Base-by-base conservation (phyloP, 2,329 filamentous ascomycete genomes). In the Waltergamsia citrina region DNA sequence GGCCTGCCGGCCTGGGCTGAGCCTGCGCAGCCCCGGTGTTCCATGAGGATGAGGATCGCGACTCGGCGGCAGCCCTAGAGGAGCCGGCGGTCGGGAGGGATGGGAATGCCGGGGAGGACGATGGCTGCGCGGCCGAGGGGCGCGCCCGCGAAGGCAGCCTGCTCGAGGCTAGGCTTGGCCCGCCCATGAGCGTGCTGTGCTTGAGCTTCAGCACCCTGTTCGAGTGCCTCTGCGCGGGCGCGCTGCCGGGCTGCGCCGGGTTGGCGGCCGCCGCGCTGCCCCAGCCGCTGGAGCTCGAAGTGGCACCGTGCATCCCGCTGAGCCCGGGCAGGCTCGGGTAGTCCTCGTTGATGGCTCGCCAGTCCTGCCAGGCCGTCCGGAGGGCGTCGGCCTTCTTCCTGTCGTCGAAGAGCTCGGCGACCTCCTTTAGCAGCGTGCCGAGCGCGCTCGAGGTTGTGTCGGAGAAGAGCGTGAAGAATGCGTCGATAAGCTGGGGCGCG, bases 291-390 rank as follows among this genome's bases (percentile, higher is more conserved):
- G 60, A 70, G 7, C 67, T 60, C 0, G 70, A 71, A 0, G 71
- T 71, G 4, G 65, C 69, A 18, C 79, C 78, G 24, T 78, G 69
- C 57, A 81, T 74, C 33, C 81, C 81, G 35, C 74, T 72, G 1
- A 85, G 71, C 0, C 82, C 81, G 2, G 90, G 88, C 1, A 96
- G 65, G 2, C 84, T 85, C 1, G 90, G 90, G 46, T 95, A 96
- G 53, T 95, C 88, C 57, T 95, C 88, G 44, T 94, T 93, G 59
- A 94, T 92, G 24, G 87, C 87, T 30, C 85, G 85, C 85, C 90
- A 95, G 57, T 94, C 85, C 46, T 86, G 85, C 87, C 90, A 95
- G 2, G 88, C 85, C 47, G 81, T 81, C 18, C 87, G 73, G 4
- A 98, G 63, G 1, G 65, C 69, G 34, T 81, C 78, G 2, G 77